Evolutionary conservation across 1,284 basidiomycete species (phyloP).

Genomic region (Leccinum pseudoinsigne): DNA sequence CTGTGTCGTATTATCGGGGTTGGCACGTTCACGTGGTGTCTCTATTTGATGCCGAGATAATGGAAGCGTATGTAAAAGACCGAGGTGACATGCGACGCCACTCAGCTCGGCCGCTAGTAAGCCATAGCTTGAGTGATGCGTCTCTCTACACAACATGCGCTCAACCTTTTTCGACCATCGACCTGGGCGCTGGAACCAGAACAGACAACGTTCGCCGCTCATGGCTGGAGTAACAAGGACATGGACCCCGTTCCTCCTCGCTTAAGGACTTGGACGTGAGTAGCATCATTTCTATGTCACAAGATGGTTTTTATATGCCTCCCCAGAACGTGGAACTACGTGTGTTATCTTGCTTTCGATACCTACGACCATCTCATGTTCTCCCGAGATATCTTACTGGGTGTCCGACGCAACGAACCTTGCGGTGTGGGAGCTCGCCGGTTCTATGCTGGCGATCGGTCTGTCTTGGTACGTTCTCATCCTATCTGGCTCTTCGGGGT

Average conservation of each 20-base stretch:
- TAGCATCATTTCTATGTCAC: background rate
- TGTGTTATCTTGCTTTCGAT: constrained; percentile 12
- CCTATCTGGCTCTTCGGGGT: background rate
- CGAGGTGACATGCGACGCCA: background rate
- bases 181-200: constrained; percentile 49
- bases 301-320: background rate
- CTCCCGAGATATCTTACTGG: constrained; percentile 31
- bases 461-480: constrained; percentile 45
- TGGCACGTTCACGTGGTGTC: background rate
- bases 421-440: constrained; percentile 46
- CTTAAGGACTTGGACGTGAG: constrained; percentile 57
- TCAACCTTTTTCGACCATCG: constrained; percentile 29
- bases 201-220: constrained; percentile 51
- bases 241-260: constrained; percentile 73
- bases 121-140: constrained; percentile 15
- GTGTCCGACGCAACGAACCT: constrained; percentile 46
- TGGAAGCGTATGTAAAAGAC: background rate
- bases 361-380: constrained; percentile 2
- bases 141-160: constrained; percentile 5
- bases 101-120: background rate
- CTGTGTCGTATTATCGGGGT: background rate
- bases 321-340: constrained; percentile 31
- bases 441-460: constrained; percentile 53
- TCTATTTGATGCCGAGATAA: background rate
- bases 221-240: constrained; percentile 71